These are phyloP conservation scores for Ogataea dorogensis DNA, from an alignment of 805 yeast genomes.

Conservation along the genomic window DNA sequence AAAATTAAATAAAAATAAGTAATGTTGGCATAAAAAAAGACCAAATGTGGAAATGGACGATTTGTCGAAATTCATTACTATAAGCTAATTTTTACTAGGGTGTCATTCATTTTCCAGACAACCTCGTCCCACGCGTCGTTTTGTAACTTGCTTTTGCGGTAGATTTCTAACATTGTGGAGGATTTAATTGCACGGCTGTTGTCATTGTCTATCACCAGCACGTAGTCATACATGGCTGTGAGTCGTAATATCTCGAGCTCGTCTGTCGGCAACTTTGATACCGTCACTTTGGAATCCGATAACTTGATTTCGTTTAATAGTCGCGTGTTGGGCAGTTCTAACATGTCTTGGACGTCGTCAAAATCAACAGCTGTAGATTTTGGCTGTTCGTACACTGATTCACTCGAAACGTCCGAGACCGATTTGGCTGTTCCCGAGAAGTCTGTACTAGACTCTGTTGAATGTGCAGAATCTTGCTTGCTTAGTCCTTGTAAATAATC, in stretches of 20 bases:
- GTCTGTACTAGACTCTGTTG: slow-evolving; percentile 14
- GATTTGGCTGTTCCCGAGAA: slow-evolving; percentile 15
- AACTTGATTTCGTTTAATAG: slow-evolving; percentile 25
- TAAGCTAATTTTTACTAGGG: slow-evolving; percentile 14
- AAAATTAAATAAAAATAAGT: slow-evolving; percentile 1
- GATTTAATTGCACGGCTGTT: slow-evolving; percentile 18
- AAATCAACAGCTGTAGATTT: slow-evolving; percentile 3
- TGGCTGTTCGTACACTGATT: slow-evolving; percentile 12
- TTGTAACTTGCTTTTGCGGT: slow-evolving; percentile 23
- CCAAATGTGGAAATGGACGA: slow-evolving; percentile 11
- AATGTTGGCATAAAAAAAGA: slow-evolving; percentile 11
- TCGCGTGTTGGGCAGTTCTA: slow-evolving; percentile 22
- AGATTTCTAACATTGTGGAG: slow-evolving; percentile 18
- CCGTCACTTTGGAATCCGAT: slow-evolving; percentile 27
- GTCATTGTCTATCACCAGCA: slow-evolving; percentile 21
- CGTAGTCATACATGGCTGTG: slow-evolving; percentile 37
- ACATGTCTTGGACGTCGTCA: slow-evolving; percentile 11
- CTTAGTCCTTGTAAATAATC: slow-evolving; percentile 30
- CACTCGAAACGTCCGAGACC: slow-evolving; percentile 18
- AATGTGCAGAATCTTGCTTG: not conserved
- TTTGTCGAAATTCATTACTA: slow-evolving; percentile 6
- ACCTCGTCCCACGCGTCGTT: slow-evolving; percentile 27
- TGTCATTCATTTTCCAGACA: slow-evolving; percentile 28
- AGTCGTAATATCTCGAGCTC: slow-evolving; percentile 39
- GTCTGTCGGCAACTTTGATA: slow-evolving; percentile 23